Evolutionary conservation across 352 stramenopile species (phyloP).

Genomic region (Pythium volutum): DNA sequence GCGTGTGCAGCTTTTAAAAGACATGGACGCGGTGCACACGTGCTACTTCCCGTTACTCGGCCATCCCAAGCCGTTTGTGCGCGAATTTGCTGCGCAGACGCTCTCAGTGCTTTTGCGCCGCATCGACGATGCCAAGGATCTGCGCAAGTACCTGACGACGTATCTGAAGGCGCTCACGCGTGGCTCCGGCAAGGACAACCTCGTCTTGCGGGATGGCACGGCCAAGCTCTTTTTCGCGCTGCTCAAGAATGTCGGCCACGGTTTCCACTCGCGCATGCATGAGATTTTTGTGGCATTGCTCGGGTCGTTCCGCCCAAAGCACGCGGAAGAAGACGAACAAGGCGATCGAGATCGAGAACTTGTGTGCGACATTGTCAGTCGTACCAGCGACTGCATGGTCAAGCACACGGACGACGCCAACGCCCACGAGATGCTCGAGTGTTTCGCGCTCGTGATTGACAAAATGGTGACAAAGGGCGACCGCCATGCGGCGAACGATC

Average conservation of each 20-base stretch:
- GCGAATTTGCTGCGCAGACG: conserved; percentile 88
- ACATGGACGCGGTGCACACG: conserved; percentile 90
- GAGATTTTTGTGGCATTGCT: conserved; percentile 77
- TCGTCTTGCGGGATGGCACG: conserved; percentile 78
- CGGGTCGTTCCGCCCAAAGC: conserved; percentile 61
- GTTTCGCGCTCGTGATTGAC: conserved; percentile 50
- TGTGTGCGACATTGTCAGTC: conserved; percentile 65
- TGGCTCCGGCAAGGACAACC: conserved; percentile 53
- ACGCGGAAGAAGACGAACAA: conserved; percentile 18
- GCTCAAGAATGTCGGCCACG: conserved; percentile 79
- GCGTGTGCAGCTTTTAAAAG: conserved; percentile 71
- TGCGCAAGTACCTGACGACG: conserved; percentile 73
- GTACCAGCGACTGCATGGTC: conserved; percentile 69
- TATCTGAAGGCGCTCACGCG: conserved; percentile 79
- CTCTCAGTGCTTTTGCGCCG: conserved; percentile 79
- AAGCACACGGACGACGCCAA: conserved; percentile 74
- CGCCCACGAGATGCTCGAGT: conserved; percentile 62
- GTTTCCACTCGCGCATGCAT: conserved; percentile 84
- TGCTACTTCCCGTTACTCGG: conserved; percentile 89
- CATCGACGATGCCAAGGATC: conserved; percentile 69
- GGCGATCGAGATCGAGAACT: conserved; percentile 26
- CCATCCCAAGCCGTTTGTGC: conserved; percentile 81
- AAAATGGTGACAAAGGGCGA: conserved; percentile 42
- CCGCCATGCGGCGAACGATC: conserved; percentile 35
- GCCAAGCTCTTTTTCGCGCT: conserved; percentile 85